Base-by-base conservation (phyloP, 805 yeast species). In the Candida adriatica region DNA sequence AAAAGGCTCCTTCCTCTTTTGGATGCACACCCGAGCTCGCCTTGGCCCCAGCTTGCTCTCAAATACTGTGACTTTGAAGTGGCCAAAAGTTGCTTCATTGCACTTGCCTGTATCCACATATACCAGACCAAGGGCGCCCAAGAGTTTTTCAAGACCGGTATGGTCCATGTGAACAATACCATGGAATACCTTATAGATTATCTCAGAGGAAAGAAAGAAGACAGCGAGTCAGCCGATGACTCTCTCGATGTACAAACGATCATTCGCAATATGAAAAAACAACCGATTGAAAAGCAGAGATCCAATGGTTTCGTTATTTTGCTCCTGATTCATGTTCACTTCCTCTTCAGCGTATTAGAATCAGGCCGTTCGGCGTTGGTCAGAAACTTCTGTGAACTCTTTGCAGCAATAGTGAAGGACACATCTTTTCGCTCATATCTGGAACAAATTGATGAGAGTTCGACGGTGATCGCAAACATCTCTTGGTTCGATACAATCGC, bases 401-500 rank as follows among this genome's bases (percentile, higher is more conserved):
- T 70, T 46, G 66, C 71, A 1, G 61, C 69, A 2, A 66, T 73
- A 24, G 71, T 74, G 14, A 57, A 59, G 29, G 73, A 71, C 37
- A 46, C 51, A 14, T 59, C 64, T n/a, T 69, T 68, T 51, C 49
- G 56, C 21, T 42, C 57, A 4, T 63, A 67, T 15, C 45, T 68
- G 41, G 62, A 61, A 14, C 62, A 58, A 26, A 70, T 69, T 14
- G 70, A 68, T 42, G 73, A 71, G 37, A 59, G 68, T 6, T 68
- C 70, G 6, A 53, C 72, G 1, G 55, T 69, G 18, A 65, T 70
- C 6, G 64, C 66, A 21, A 73, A 70, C n/a, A 46, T 73, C 11
- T 65, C 76, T 1, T 73, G 79, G 79, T 73, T 68, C 46, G 79
- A 73, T 41, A 73, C 79, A 1, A 68, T 73, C 5, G 56, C 71